phyloP scores from a whole-genome alignment of 495 filamentous ascomycete genomes.

The Podospora bellae-mahoneyi region DNA sequence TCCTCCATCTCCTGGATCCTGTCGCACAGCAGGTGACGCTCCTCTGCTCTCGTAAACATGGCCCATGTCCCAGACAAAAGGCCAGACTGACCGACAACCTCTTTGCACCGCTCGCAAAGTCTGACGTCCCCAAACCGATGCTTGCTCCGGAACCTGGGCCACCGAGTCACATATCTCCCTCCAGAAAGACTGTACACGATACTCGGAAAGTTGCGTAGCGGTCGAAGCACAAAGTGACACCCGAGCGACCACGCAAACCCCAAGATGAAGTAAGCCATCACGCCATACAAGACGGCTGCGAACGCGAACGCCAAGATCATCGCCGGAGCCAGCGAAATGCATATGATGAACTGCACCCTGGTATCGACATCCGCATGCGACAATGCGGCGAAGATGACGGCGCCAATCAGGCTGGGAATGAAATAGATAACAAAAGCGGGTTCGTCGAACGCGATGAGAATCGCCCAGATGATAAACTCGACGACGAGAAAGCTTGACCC shows the following conservation, averaged over 20 bases:
- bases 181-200: not conserved
- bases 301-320: not conserved
- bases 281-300: not conserved
- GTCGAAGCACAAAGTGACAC: not conserved
- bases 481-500: not conserved
- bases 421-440: not conserved
- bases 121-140: not conserved
- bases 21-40: not conserved
- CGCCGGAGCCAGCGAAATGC: not conserved
- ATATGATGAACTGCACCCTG: not conserved
- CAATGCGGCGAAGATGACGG: not conserved
- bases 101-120: not conserved
- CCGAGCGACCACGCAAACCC: too few species aligned
- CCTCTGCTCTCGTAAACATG: not conserved
- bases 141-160: not conserved
- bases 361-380: not conserved
- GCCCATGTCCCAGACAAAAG: not conserved
- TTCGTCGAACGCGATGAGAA: not conserved
- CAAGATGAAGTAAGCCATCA: not conserved
- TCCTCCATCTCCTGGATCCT: not conserved
- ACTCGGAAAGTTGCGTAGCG: not conserved
- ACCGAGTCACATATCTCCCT: not conserved
- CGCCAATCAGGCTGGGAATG: not conserved
- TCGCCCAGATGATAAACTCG: not conserved
- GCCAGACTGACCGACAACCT: not conserved